Conservation (phyloP, 2,329 filamentous ascomycete genomes). For the Dendryphion nanum region DNA sequence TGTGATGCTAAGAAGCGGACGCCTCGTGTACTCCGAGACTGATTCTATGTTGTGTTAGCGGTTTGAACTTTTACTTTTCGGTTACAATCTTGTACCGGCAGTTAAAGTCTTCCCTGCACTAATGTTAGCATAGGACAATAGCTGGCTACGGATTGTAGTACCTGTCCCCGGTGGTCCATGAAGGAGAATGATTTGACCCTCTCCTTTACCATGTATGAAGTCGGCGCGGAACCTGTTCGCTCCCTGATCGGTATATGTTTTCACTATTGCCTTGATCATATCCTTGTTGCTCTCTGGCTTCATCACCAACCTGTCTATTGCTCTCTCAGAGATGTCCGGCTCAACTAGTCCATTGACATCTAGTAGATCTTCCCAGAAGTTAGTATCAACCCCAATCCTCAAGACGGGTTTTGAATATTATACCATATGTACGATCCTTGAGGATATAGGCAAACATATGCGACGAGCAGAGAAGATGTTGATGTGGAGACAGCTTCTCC, state of each 20-base stretch:
- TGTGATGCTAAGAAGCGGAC: constrained; percentile 20
- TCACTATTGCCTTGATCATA: constrained; percentile 4
- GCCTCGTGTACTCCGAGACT: constrained; percentile 19
- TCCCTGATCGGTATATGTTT: constrained; percentile 4
- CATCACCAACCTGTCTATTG: constrained; percentile 1
- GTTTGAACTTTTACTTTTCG: no score
- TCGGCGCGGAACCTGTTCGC: constrained; percentile 2
- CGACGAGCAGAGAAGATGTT: constrained; percentile 3
- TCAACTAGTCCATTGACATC: constrained; percentile 1
- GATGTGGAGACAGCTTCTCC: constrained; percentile 5
- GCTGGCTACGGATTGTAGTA: no score
- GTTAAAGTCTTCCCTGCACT: not conserved
- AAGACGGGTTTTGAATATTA: constrained; percentile 4
- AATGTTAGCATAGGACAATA: no score
- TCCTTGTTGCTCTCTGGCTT: not conserved
- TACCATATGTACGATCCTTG: no score
- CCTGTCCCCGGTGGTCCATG: constrained; percentile 3
- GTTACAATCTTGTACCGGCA: not conserved
- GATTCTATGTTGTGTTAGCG: no score
- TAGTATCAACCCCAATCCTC: constrained; percentile 1
- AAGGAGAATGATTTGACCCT: constrained; percentile 1
- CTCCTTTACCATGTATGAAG: not conserved
- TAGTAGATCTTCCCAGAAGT: not conserved
- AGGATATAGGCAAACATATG: no score
- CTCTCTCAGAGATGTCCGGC: not conserved